Base-by-base conservation (phyloP, 2,329 filamentous ascomycete species). In the Trichoderma breve region DNA sequence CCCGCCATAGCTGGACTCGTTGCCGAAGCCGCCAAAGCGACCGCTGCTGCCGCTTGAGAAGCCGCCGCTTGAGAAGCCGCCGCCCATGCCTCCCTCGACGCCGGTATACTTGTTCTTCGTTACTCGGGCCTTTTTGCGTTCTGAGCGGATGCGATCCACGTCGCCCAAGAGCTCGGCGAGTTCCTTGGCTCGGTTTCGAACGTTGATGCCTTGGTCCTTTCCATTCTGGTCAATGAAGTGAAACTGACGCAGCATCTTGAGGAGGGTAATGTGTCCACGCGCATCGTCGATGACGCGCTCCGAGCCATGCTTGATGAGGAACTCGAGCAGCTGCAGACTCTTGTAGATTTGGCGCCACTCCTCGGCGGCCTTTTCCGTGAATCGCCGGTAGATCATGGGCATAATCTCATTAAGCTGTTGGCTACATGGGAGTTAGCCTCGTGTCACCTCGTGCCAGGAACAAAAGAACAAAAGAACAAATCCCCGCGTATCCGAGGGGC, bases 271-370 rank as follows among this genome's bases (percentile, higher is more conserved):
- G 81, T 99, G 96, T 72, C 95, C 95, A 77, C 96, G 91, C 72
- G 96, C 96, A 83, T 99, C 96, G 82, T 99, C 96, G 75, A 99
- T 95, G 47, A 99, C 96, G 70, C 96, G 89, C 82, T 99, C 96
- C 14, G 96, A 98, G 74, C 96, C 96, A 82, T 99, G 96, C 86
- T 99, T 99, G 84, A 99, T 92, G 36, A 99, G 89, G 79, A 97
- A 97, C 82, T 99, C 95, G 80, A 99, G 91, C 71, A 99, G 88
- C 86, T 98, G 96, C 28, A 99, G 90, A 11, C 94, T 92, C 86
- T 99, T 99, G 88, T 99, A 99, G 80, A 99, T 99, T 82, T 99
- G 96, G 76, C 96, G 90, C 96, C 96, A 99, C 84, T 99, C 96
- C 81, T 99, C 96, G 71, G 96, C 95, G 8, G 94, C 89, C 86